These are phyloP conservation scores for Neoboletus magnificus DNA, from an alignment of 768 basidiomycete species.

Conservation along the genomic window DNA sequence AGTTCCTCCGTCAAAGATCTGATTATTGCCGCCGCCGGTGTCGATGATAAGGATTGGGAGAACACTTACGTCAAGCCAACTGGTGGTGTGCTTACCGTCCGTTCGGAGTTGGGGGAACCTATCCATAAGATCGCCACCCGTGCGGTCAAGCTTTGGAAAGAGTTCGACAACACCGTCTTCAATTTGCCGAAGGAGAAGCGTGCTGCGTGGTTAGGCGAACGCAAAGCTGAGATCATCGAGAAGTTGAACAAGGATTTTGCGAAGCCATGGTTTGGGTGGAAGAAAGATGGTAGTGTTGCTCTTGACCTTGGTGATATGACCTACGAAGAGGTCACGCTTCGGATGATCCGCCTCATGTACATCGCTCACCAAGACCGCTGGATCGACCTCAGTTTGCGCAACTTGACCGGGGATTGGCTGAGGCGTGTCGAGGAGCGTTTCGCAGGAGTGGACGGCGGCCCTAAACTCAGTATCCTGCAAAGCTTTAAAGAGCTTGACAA, in stretches of 20 bases:
- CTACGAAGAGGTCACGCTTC: conserved; percentile 90
- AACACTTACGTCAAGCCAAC: conserved; percentile 92
- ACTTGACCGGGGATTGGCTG: conserved; percentile 95
- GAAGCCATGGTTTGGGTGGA: conserved; percentile 97
- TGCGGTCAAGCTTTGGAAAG: conserved; percentile 97
- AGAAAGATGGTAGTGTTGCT: conserved; percentile 84
- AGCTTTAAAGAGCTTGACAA: conserved; percentile 84
- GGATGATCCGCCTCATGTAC: conserved; percentile 94
- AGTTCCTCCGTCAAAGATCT: conserved; percentile 93
- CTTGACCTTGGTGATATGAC: conserved; percentile 95
- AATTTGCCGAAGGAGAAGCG: conserved; percentile 96
- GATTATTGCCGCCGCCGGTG: conserved; percentile 92
- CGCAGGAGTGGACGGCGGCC: conserved; percentile 78
- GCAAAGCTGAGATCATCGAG: conserved; percentile 82
- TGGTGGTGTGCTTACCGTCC: conserved; percentile 94
- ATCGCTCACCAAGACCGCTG: conserved; percentile 88
- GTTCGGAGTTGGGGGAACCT: conserved; percentile 96
- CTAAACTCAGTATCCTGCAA: conserved; percentile 80
- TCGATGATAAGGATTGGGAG: conserved; percentile 88
- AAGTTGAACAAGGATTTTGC: conserved; percentile 94
- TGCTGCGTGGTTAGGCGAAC: conserved; percentile 79
- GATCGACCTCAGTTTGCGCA: conserved; percentile 89
- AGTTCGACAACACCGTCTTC: conserved; percentile 97
- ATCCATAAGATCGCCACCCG: conserved; percentile 99
- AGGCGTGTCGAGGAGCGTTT: conserved; percentile 95